Conservation (phyloP, 192 early-diverging fungal species). For the Coemansia sp. region DNA sequence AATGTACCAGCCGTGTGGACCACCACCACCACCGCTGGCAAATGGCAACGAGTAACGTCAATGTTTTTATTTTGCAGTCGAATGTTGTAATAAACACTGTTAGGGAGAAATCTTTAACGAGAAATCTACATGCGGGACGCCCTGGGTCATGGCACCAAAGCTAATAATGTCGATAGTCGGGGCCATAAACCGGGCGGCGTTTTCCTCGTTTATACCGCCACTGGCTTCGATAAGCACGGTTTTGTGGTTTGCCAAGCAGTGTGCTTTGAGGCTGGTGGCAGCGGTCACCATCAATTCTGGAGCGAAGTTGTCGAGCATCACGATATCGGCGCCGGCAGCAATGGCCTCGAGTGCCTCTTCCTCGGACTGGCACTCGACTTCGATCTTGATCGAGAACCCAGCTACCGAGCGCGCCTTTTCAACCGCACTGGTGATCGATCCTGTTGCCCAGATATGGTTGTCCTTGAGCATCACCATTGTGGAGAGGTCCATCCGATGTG, state of each 20-base stretch:
- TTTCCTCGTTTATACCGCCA: constrained; percentile 93
- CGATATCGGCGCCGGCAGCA: constrained; percentile 91
- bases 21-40: constrained; percentile 13
- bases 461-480: constrained; percentile 99
- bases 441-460: constrained; percentile 95
- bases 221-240: constrained; percentile 88
- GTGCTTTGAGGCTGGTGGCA: constrained; percentile 73
- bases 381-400: constrained; percentile 94
- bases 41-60: not conserved
- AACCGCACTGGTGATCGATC: constrained; percentile 92
- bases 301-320: constrained; percentile 97
- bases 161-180: constrained; percentile 87
- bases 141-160: constrained; percentile 90
- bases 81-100: not conserved
- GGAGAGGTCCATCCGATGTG: constrained; percentile 94
- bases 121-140: constrained; percentile 95
- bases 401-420: constrained; percentile 74
- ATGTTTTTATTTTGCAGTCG: not conserved
- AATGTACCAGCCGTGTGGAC: constrained; percentile 39
- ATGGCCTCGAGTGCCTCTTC: constrained; percentile 95
- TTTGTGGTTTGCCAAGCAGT: constrained; percentile 59
- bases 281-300: constrained; percentile 65
- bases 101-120: constrained; percentile 81
- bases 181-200: constrained; percentile 75
- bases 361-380: constrained; percentile 93